A percentile compares a stretch with the other conserved stretches of the same genome.
These are phyloP conservation scores for Blastocystis sp. DNA, from an alignment of 352 stramenopile species.

Conservation along the genomic window DNA sequence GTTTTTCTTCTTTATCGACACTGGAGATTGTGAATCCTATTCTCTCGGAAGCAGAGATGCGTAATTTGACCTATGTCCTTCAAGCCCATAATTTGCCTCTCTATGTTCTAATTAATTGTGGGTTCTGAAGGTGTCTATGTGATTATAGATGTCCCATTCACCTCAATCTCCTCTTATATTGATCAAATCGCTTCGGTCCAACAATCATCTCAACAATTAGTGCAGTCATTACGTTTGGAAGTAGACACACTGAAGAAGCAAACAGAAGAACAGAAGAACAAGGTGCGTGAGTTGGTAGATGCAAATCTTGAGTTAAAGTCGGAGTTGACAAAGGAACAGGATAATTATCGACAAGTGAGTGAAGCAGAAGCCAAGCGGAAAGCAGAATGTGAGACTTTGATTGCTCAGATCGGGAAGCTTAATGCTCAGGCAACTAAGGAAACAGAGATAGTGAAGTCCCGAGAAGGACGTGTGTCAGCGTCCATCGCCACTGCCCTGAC, in stretches of 20 bases:
- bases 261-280: not conserved
- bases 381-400: constrained; percentile 15
- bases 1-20: not conserved
- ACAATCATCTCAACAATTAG: not conserved
- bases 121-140: not conserved
- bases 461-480: not conserved
- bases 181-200: not conserved
- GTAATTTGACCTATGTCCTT: not conserved
- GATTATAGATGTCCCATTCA: not conserved
- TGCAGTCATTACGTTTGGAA: not conserved
- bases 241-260: not conserved
- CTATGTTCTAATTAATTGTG: constrained; percentile 55
- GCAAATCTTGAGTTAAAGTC: not conserved
- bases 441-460: not conserved
- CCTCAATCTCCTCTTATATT: not conserved
- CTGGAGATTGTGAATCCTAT: not conserved
- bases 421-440: not conserved
- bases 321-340: not conserved
- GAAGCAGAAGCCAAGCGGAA: constrained; percentile 15
- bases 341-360: not conserved
- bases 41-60: not conserved
- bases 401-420: not conserved
- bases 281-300: not conserved
- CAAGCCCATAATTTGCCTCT: not conserved
- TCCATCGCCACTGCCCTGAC: not conserved